Conservation (phyloP, 208 protist species). For the Acanthamoeba sp. region DNA sequence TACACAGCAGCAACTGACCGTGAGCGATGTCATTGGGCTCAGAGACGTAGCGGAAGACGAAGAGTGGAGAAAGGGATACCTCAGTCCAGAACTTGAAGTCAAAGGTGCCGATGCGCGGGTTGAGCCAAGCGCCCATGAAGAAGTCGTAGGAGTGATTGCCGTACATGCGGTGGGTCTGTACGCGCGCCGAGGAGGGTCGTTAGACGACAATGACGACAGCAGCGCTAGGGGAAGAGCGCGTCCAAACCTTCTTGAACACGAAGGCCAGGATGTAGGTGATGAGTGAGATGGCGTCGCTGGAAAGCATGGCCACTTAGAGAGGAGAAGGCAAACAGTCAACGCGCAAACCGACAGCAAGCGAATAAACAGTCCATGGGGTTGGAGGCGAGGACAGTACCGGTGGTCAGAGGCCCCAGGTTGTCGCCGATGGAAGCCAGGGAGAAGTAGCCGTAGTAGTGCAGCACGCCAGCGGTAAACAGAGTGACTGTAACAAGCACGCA, state of each 20-base stretch:
- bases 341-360: too few species aligned
- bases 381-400: neutral
- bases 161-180: slow-evolving; percentile 91
- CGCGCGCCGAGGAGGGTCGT: neutral
- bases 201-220: slow-evolving; percentile 86
- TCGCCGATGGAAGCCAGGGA: slow-evolving; percentile 9
- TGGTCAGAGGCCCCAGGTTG: slow-evolving; percentile 48
- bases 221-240: slow-evolving; percentile 73
- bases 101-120: slow-evolving; percentile 91
- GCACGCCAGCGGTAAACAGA: neutral
- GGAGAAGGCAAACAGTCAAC: neutral
- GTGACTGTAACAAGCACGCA: neutral
- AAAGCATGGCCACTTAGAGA: slow-evolving; percentile 38
- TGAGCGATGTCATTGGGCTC: neutral
- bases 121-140: slow-evolving; percentile 94
- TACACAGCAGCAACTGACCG: neutral
- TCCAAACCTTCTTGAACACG: slow-evolving; percentile 33
- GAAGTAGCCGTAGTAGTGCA: slow-evolving; percentile 69
- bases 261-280: slow-evolving; percentile 61
- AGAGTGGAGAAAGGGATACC: too few species aligned
- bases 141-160: slow-evolving; percentile 96
- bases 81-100: slow-evolving; percentile 96
- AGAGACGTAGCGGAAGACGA: too few species aligned
- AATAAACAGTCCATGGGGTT: too few species aligned
- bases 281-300: slow-evolving; percentile 25